A percentile compares a stretch with the other conserved stretches of the same genome.
These are phyloP conservation scores for Akanthomyces lecanii DNA, from an alignment of 2,329 filamentous ascomycete genomes.

Conservation along the genomic window DNA sequence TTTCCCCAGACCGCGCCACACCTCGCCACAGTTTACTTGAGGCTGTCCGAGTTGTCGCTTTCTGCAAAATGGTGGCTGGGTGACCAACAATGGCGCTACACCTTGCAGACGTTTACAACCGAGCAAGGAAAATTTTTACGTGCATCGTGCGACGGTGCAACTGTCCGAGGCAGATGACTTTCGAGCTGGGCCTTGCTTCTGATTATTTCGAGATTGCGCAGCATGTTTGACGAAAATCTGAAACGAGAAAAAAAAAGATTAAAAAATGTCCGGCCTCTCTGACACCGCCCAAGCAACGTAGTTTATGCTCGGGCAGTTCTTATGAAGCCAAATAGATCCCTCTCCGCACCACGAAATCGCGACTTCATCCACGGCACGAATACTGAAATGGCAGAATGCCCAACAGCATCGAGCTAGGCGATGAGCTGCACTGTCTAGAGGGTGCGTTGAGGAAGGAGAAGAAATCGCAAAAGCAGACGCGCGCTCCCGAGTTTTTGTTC, in stretches of 20 bases:
- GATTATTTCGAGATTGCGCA: not conserved
- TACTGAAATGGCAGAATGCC: conserved; percentile 64
- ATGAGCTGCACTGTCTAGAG: conserved; percentile 85
- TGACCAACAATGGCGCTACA: not conserved
- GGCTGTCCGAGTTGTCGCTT: no score
- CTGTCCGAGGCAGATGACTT: not conserved
- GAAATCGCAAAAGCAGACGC: conserved; percentile 24
- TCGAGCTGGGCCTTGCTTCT: not conserved
- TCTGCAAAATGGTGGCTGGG: no score
- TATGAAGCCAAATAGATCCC: conserved; percentile 44
- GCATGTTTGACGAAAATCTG: not conserved
- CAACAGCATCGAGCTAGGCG: conserved; percentile 52
- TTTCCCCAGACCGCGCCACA: conserved; percentile 7
- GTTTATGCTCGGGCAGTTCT: conserved; percentile 52
- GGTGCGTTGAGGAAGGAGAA: conserved; percentile 56
- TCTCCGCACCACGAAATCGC: conserved; percentile 59
- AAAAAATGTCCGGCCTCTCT: conserved; percentile 37
- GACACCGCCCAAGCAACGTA: conserved; percentile 38
- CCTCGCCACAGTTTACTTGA: no score
- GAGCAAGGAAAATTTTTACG: not conserved
- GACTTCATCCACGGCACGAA: conserved; percentile 57
- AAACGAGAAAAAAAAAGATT: not conserved
- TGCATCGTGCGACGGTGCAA: not conserved
- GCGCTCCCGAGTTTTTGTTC: conserved; percentile 11
- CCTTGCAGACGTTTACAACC: no score